Evolutionary conservation across 2,329 filamentous ascomycete genomes (phyloP), one percentile per base, ranked within the genome.

Genomic region (Capronia americana): DNA sequence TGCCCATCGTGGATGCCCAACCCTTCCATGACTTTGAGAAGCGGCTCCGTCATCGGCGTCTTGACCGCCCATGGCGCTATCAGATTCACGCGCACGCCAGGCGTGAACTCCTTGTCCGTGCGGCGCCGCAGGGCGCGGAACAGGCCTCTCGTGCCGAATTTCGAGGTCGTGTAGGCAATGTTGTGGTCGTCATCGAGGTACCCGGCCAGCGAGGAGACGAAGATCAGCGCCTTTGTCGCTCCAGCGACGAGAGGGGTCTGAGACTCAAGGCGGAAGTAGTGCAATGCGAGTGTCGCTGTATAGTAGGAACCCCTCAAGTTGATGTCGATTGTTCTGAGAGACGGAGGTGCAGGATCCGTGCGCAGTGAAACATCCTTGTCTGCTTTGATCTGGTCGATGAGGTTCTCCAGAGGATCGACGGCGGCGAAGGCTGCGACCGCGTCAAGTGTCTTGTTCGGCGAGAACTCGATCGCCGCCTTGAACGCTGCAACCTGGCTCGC

Each of bases 401-500:
- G 54, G 28, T 55, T 32, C n/a, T 41, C 55, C 14, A 73, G 66
- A 4, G 69, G 72, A 2, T 73, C 73, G 57, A 74, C 72, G 14
- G 70, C 74, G 24, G 74, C 69, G 51, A 74, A 74, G 11, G 74
- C 70, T n/a, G 73, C 70, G 3, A 74, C 71, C 11, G 61, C 64
- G 20, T 71, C 70, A n/a, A 73, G 69, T 38, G 44, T 61, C 0
- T 67, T 68, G n/a, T 28, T 58, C 1, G 71, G 70, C 5, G 72
- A 71, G 68, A 72, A 73, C 10, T 61, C 17, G 54, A 75, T 58
- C 17, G 74, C 72, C 30, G 68, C 60, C 60, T 76, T 75, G 72
- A 78, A 77, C 48, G 72, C 75, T 7, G 67, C 53, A n/a, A 74
- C 48, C 62, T 77, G 76, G 20, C 74, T 74, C 12, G 50, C 24